Evolutionary conservation across 768 basidiomycete species (phyloP).

Genomic region (Stropharia rugosoannulata): DNA sequence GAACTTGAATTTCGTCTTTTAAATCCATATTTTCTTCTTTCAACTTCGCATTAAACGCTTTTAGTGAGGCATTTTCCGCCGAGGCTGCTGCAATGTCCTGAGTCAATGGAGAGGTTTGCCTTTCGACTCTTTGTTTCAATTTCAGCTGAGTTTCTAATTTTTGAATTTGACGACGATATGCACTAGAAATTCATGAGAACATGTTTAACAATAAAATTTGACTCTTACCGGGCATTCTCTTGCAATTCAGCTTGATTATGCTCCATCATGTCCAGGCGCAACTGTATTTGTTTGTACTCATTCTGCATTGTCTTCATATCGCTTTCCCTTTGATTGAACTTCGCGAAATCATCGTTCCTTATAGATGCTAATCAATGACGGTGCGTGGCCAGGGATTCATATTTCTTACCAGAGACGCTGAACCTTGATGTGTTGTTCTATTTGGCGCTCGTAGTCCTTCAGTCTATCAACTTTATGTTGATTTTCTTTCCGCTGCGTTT

Average conservation of each 20-base stretch:
- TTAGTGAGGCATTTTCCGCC: slow-evolving; percentile 44
- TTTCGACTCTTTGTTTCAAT: slow-evolving; percentile 41
- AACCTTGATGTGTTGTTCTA: slow-evolving; percentile 76
- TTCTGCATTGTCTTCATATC: slow-evolving; percentile 55
- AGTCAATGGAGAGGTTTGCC: slow-evolving; percentile 27
- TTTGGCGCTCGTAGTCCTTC: slow-evolving; percentile 83
- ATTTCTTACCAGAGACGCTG: slow-evolving; percentile 72
- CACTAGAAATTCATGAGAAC: slow-evolving; percentile 31
- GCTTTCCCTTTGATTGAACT: slow-evolving; percentile 63
- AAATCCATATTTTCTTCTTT: slow-evolving; percentile 54
- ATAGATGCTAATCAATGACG: background rate
- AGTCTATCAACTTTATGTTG: slow-evolving; percentile 81
- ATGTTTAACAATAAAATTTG: background rate
- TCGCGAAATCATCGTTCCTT: slow-evolving; percentile 77
- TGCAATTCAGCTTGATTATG: slow-evolving; percentile 53
- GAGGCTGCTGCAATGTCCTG: slow-evolving; percentile 45
- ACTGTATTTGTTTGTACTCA: slow-evolving; percentile 64
- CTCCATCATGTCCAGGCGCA: slow-evolving; percentile 60
- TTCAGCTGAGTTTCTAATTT: slow-evolving; percentile 58
- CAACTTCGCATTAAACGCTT: slow-evolving; percentile 50
- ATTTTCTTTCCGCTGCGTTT: slow-evolving; percentile 75
- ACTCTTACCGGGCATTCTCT: slow-evolving; percentile 53
- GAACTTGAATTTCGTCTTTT: slow-evolving; percentile 51
- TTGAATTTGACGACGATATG: slow-evolving; percentile 59
- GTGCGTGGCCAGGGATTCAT: background rate